Base-by-base conservation (phyloP, 345 rosid species). In the Populus alba region DNA sequence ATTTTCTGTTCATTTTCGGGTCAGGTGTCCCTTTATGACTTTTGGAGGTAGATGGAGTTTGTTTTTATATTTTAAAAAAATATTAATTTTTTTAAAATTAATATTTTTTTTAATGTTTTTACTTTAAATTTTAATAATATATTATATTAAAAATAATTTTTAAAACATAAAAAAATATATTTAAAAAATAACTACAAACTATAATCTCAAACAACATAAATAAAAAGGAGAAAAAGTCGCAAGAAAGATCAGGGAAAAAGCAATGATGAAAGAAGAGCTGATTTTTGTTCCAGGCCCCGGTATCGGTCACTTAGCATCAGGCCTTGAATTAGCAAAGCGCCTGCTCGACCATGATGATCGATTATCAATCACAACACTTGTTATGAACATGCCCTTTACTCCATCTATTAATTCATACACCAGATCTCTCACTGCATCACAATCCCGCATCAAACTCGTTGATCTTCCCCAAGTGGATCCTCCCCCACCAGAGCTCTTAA, bases 271-370 rank as follows among this genome's bases (percentile, higher is more conserved):
- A 77, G 69, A 66, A 38, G 86, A 87, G 79, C 79, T 85, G 20
- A 79, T 85, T n/a, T 68, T 87, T 31, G 9, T 87, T 35, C 87
- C 89, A 65, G 25, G 57, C 2, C 86, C 89, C 7, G 68, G 71
- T 15, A 29, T 10, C 2, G 90, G 93, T 29, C 95, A 92, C 83
- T 70, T 86, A 33, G 81, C 79, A 10, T 85, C 90, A 6, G 43
- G 87, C 61, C 66, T 87, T 9, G 95, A 90, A 68, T 82, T 90
- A 53, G 88, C 91, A 0, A 86, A 82, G 49, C 74, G 80, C 61
- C 78, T 92, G 22, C 65, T 90, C 53, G 53, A 75, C 57, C 83
- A 35, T 0, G 84, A 91, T 69, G 68, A 76, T 51, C 81, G 81
- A 49, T 51, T 91, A 33, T 71, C n/a, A 11, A 29, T 85, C 81